Percentiles rank a stretch among this genome's conserved stretches.
These are phyloP conservation scores for Saturnispora zaruensis DNA, from an alignment of 805 yeast genomes.

Conservation along the genomic window DNA sequence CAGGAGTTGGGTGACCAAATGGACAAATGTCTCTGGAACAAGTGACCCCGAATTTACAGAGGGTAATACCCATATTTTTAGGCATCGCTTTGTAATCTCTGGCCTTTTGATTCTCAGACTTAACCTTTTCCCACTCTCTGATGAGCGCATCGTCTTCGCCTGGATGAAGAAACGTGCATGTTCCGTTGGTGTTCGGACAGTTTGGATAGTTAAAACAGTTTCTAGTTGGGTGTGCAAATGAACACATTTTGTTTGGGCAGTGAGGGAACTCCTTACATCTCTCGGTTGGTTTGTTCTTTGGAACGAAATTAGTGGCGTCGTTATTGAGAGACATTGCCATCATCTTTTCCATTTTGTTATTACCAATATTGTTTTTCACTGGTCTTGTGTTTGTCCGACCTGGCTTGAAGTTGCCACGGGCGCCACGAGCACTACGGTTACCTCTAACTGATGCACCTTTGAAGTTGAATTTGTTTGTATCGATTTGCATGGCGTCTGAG, in stretches of 20 bases:
- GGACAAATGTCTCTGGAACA: slow-evolving; percentile 78
- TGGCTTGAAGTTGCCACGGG: slow-evolving; percentile 8
- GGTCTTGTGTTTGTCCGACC: slow-evolving; percentile 1
- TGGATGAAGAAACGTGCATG: slow-evolving; percentile 77
- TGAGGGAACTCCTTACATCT: slow-evolving; percentile 68
- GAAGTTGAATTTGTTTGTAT: slow-evolving; percentile 2
- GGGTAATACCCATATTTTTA: slow-evolving; percentile 35
- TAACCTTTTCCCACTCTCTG: slow-evolving; percentile 57
- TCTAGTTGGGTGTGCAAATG: slow-evolving; percentile 72
- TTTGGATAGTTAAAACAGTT: slow-evolving; percentile 67
- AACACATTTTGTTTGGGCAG: slow-evolving; percentile 59
- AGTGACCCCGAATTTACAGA: slow-evolving; percentile 68
- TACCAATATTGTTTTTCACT: slow-evolving; percentile 4
- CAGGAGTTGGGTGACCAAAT: slow-evolving; percentile 88
- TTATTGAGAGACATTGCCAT: slow-evolving; percentile 29
- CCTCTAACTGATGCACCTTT: slow-evolving; percentile 4
- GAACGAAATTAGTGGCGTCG: slow-evolving; percentile 30
- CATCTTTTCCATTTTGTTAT: slow-evolving; percentile 11
- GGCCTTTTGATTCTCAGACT: slow-evolving; percentile 19
- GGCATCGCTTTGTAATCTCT: slow-evolving; percentile 9
- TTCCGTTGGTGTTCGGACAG: slow-evolving; percentile 72
- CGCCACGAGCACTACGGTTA: slow-evolving; percentile 1
- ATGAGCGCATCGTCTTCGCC: slow-evolving; percentile 73
- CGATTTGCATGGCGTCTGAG: slow-evolving; percentile 17
- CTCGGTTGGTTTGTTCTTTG: slow-evolving; percentile 41